Base-by-base conservation (phyloP, 129 eudicot species). In the Flaveria ramosissima region DNA sequence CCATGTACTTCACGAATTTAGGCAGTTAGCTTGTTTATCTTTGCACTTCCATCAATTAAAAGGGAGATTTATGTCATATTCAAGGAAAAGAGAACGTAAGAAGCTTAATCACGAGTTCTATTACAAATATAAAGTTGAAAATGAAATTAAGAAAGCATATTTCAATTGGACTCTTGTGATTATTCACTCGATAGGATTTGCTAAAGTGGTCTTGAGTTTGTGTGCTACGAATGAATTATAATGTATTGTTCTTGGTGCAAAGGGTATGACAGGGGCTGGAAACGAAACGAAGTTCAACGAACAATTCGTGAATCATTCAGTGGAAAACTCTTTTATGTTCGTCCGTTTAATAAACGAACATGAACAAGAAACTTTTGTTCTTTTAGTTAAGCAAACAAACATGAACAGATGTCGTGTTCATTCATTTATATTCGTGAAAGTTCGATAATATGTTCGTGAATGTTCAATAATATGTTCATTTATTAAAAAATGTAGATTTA, bases 111-210 rank as follows among this genome's bases (percentile, higher is more conserved):
- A 74, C 75, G 20, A 65, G 70, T 65, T 73, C 63, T 15, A 32
- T 66, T 55, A 65, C 75, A 11, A 80, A 42, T 53, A 53, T 42
- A 73, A 80, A 80, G 84, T 56, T 46, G 75, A 80, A 56, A 53
- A 41, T 56, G 84, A 80, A 73, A 73, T 74, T 43, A 46, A 41
- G 79, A 73, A 23, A 42, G 45, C 75, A 27, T 43, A 55, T 9
- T 74, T 56, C 19, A 6, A 41, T 73, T 73, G 79, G 73, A 71
- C 72, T 47, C 73, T 79, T 65, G 24, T 6, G 55, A 50, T 50
- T 50, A 13, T 50, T 50, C 7, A n/a, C 55, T 50, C n/a, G 12
- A 3, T 55, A n/a, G 61, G 61, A 17, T 23, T 55, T 7, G 24
- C 3, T 55, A 55, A 55, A 55, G 61, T 19, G 64, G 36, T 57